Evolutionary conservation across 1,284 basidiomycete genomes (phyloP).

Genomic region (Ustilago lituana): DNA sequence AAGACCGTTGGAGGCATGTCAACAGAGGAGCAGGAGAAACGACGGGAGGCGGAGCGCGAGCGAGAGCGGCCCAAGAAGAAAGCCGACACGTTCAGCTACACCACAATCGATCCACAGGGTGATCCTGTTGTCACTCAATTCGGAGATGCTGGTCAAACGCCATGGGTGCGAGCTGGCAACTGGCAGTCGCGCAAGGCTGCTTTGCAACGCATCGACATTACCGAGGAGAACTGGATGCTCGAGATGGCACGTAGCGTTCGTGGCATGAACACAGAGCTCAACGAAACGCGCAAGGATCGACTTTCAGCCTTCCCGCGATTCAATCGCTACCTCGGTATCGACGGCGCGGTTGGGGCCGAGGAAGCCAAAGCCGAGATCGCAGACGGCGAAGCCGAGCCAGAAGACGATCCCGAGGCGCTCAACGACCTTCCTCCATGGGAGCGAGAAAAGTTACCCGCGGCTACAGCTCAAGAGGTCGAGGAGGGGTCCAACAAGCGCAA

Average conservation of each 20-base stretch:
- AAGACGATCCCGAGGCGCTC: slow-evolving; percentile 49
- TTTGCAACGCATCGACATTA: slow-evolving; percentile 58
- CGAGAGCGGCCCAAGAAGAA: slow-evolving; percentile 51
- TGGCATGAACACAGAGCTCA: slow-evolving; percentile 63
- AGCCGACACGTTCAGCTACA: slow-evolving; percentile 54
- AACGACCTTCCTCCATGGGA: slow-evolving; percentile 61
- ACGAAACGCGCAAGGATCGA: slow-evolving; percentile 54
- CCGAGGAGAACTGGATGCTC: slow-evolving; percentile 66
- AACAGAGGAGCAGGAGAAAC: slow-evolving; percentile 50
- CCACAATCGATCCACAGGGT: slow-evolving; percentile 59
- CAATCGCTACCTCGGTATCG: slow-evolving; percentile 37
- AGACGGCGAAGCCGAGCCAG: slow-evolving; percentile 41
- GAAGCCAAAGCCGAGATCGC: slow-evolving; percentile 20
- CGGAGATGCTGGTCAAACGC: slow-evolving; percentile 60
- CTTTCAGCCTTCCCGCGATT: slow-evolving; percentile 48
- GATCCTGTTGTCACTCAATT: slow-evolving; percentile 59
- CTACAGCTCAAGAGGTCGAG: slow-evolving; percentile 22
- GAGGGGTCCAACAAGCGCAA: slow-evolving; percentile 27
- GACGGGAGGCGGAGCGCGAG: slow-evolving; percentile 55
- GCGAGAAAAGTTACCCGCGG: slow-evolving; percentile 27
- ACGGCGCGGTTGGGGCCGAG: slow-evolving; percentile 16
- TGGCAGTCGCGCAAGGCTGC: slow-evolving; percentile 50
- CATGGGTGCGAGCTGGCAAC: slow-evolving; percentile 58
- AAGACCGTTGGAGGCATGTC: slow-evolving; percentile 58
- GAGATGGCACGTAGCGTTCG: slow-evolving; percentile 63